Evolutionary conservation across 441 rosid genomes (phyloP).

Genomic region (Gossypium davidsonii): DNA sequence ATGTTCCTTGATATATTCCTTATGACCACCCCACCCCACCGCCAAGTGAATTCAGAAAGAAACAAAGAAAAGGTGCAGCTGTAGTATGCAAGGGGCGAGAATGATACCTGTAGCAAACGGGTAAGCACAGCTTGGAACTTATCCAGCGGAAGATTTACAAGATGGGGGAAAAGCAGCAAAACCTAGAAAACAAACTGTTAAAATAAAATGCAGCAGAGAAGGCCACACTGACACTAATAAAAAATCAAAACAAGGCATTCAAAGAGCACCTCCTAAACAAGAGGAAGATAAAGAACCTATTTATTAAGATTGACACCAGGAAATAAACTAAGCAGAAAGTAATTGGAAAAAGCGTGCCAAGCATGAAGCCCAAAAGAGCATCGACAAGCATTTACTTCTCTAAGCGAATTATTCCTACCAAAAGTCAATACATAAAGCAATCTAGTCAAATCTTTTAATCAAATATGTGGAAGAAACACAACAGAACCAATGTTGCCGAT

Average conservation of each 20-base stretch:
- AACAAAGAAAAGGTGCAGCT: conserved; percentile 1
- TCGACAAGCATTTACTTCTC: not conserved
- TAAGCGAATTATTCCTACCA: not conserved
- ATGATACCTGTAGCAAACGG: conserved; percentile 70
- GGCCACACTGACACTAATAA: conserved; percentile 3
- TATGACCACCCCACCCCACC: not conserved
- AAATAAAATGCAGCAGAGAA: conserved; percentile 15
- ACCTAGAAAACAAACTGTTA: conserved; percentile 42
- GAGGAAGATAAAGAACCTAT: not conserved
- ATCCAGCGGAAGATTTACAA: conserved; percentile 79
- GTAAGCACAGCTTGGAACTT: conserved; percentile 80
- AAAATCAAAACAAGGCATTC: not conserved
- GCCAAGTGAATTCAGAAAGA: not conserved
- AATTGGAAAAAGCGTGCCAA: not conserved
- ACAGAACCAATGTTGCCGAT: not conserved
- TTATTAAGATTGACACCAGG: not conserved
- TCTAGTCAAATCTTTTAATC: not conserved
- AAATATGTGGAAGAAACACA: not conserved
- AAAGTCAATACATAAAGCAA: not conserved
- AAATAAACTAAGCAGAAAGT: not conserved
- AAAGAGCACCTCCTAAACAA: conserved; percentile 1
- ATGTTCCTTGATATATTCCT: not conserved
- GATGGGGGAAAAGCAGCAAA: conserved; percentile 55
- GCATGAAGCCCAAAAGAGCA: not conserved
- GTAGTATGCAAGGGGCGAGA: conserved; percentile 7